Evolutionary conservation across 2,329 filamentous ascomycete genomes (phyloP), one percentile per base, ranked within the genome.

Genomic region (Cadophora malorum): DNA sequence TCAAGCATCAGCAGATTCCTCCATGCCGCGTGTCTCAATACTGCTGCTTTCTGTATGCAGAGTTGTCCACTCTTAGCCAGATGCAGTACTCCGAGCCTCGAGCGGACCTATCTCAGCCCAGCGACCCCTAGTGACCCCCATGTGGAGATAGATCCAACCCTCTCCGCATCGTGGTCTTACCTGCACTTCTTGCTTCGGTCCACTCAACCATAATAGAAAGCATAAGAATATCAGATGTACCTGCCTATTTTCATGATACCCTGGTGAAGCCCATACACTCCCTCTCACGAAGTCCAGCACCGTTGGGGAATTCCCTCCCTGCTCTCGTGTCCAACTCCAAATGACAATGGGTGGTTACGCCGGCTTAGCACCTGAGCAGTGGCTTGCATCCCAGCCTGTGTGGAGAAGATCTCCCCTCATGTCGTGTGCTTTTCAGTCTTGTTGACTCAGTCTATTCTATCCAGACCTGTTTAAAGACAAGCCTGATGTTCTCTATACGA

Each of bases 1-100:
- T 63, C 66, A 68, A 28, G 64, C 66, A 59, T 70, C 68, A 70
- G 66, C 66, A 66, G 68, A 63, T 60, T 64, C 25, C 38, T 50
- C 55, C 68, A 59, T 67, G 64, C 64, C 67, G 56, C 64, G 56
- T 67, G 64, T 68, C 66, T 68, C 61, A 69, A 63, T 60, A 63
- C 65, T 61, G 35, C 49, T 25, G 12, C 50, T 33, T 38, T 58
- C 55, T 58, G 19, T 58, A 38, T 45, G 56, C 52, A 31, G 23
- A 33, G 21, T 21, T 8, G n/a, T 33, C 14, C 33, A 28, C 56
- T 28, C 21, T 25, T 41, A 41, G 23, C 56, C 33, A 59, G 56
- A 59, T 59, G n/a, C 21, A 45, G 56, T 45, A 16, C 35, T 25
- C 35, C 50, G 35, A 56, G 28, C 41, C 53, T 50, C 28, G 33